Evolutionary conservation across 305 asterid species (phyloP), one percentile per base, ranked within the genome.

Genomic region (Fraxinus sp.): DNA sequence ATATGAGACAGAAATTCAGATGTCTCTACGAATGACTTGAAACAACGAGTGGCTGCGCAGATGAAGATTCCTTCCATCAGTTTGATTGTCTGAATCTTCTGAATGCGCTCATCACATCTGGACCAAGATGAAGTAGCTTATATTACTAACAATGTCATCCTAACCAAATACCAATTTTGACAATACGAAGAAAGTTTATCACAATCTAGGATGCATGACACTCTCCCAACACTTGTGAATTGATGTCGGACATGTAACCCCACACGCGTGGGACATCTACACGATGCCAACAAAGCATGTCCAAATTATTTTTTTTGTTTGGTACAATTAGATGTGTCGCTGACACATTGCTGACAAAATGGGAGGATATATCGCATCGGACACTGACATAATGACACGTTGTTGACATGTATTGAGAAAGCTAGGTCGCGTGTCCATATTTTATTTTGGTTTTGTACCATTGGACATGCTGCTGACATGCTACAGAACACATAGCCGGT

Each of bases 21-120:
- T 89, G 91, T 90, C 91, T 93, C 91, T 57, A 97, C 81, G 86
- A 97, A 97, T 75, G 98, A 97, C 88, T 93, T 97, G 87, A 92
- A 87, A 84, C 98, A 95, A 83, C 91, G 98, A 32, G 99, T 97
- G 64, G 98, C 98, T 43, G 96, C 98, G 75, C 98, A 95, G 68
- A 95, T 74, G 80, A 87, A 88, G 83, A 97, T 90, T 68, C 98
- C 97, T 87, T 95, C 98, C 97, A 93, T 91, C 97, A 93, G 84
- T 91, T 97, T 97, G 77, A 97, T 97, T 30, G 98, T 97, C 86
- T 97, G 98, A 80, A 97, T 97, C 95, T 93, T 97, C 72, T 93
- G 97, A 89, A 95, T 87, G 81, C 98, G 98, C 39, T 90, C 95
- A 73, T 93, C 93, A 80, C 98, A 97, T 80, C 99, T 95, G 93